Conservation (phyloP, 1,284 basidiomycete genomes). For the Mycena citricolor region DNA sequence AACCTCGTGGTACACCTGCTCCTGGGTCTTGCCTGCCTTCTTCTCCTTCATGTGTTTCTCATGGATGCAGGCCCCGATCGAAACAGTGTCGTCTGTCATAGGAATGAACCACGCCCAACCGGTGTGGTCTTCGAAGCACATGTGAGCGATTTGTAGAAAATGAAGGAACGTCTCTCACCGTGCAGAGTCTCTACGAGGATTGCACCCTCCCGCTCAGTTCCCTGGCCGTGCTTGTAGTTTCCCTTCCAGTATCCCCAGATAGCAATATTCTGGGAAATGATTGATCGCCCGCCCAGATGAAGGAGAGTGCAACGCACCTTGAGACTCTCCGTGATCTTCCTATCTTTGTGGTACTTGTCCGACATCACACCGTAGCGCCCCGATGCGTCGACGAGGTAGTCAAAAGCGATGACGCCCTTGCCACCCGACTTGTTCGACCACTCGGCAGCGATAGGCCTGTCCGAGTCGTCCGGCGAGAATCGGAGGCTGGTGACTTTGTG, state of each 20-base stretch:
- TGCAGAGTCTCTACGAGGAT: constrained; percentile 41
- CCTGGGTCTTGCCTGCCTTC: constrained; percentile 12
- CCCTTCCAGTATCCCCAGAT: constrained; percentile 53
- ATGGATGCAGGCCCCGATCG: constrained; percentile 9
- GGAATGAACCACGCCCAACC: constrained; percentile 17
- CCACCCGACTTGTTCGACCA: constrained; percentile 33
- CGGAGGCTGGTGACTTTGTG: constrained; percentile 36
- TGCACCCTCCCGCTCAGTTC: constrained; percentile 35
- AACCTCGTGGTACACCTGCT: constrained; percentile 8
- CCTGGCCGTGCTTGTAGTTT: constrained; percentile 34
- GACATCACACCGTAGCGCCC: constrained; percentile 47
- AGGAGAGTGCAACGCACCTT: too few species aligned
- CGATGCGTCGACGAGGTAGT: constrained; percentile 47
- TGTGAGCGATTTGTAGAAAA: too few species aligned
- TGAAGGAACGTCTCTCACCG: too few species aligned
- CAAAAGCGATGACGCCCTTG: constrained; percentile 38
- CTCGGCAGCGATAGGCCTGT: constrained; percentile 35
- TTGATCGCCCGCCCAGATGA: too few species aligned
- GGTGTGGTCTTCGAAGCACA: constrained; percentile 13
- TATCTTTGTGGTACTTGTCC: constrained; percentile 46
- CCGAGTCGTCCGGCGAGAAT: constrained; percentile 36
- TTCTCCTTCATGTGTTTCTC: constrained; percentile 14
- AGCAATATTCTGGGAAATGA: too few species aligned
- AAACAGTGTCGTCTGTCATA: constrained; percentile 10
- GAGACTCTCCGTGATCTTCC: constrained; percentile 41